A percentile compares a stretch with the other conserved stretches of the same genome.
Evolutionary conservation across 495 filamentous ascomycete genomes (phyloP).

Genomic region (Penicillium alfredii): DNA sequence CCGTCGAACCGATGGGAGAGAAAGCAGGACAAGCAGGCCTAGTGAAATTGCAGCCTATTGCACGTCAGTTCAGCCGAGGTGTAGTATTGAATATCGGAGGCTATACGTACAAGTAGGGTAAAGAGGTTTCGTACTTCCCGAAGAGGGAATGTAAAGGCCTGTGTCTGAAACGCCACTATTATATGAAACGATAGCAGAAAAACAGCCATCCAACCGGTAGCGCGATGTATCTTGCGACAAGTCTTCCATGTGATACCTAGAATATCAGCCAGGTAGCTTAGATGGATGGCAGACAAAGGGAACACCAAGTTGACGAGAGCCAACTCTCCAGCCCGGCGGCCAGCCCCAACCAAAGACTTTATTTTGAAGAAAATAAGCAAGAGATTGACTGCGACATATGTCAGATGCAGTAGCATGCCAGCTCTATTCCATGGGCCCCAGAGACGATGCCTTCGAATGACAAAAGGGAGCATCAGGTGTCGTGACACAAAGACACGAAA

Average conservation of each 20-base stretch:
- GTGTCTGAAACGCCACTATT: slow-evolving; percentile 3
- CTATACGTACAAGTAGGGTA: slow-evolving; percentile 12
- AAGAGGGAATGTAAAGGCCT: slow-evolving; percentile 10
- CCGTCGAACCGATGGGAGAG: slow-evolving; percentile 15
- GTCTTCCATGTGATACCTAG: slow-evolving; percentile 14
- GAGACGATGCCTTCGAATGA: slow-evolving; percentile 12
- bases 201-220: slow-evolving; percentile 17
- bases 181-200: slow-evolving; percentile 16
- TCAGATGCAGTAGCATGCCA: slow-evolving; percentile 10
- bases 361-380: slow-evolving; percentile 15
- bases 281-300: slow-evolving; percentile 16
- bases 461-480: slow-evolving; percentile 14
- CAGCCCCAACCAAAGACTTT: slow-evolving; percentile 4
- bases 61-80: too few species aligned
- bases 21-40: slow-evolving; percentile 15
- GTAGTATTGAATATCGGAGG: too few species aligned
- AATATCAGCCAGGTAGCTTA: slow-evolving; percentile 23
- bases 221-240: slow-evolving; percentile 19
- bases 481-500: slow-evolving; percentile 11
- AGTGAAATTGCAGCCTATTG: slow-evolving; percentile 13
- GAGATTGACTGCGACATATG: slow-evolving; percentile 15
- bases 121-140: slow-evolving; percentile 10
- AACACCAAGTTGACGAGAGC: slow-evolving; percentile 18
- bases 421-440: slow-evolving; percentile 17
- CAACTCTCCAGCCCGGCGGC: slow-evolving; percentile 17